Base-by-base conservation (phyloP, 441 rosid genomes). In the Croton setiger region DNA sequence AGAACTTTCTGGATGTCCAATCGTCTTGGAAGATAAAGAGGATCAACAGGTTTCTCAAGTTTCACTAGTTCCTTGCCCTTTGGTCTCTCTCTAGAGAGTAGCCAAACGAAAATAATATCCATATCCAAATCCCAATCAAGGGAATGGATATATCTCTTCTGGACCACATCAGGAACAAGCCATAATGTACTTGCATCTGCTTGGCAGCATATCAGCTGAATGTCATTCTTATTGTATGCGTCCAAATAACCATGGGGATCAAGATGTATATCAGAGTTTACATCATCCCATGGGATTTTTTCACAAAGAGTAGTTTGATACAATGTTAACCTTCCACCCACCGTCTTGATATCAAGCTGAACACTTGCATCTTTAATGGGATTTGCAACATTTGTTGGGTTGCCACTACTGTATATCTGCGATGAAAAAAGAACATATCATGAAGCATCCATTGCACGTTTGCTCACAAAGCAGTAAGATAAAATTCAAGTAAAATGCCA, bases 331-430 rank as follows among this genome's bases (percentile, higher is more conserved):
- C 85, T 84, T 64, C 99, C 99, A 68, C 95, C 86, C 51, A 70
- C 67, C 53, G 97, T 88, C 81, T 81, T 88, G 59, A 95, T 78
- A 84, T 95, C 99, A 66, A 87, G 81, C 73, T 78, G 92, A 56
- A 88, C 86, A 60, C 92, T 91, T 43, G 96, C 97, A 78, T 95
- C 99, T 80, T 95, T 90, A 56, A 95, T 89, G 47, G 99, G 99
- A 76, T 95, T 95, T 36, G 96, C 99, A 65, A 91, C 89, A 75
- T 95, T 95, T 49, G 99, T 92, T 36, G 99, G 99, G 74, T 95
- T 95, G 56, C 99, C 98, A 68, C 97, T 95, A 88, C 98, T 95
- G 80, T 92, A 95, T 92, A 95, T 95, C 99, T 95, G 96, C 59
- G 65, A 71, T 54, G 61, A 63, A 45, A 66, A 70, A 52, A 63